Evolutionary conservation across 306 rosid genomes (phyloP).

Genomic region (Sicyos edulis): DNA sequence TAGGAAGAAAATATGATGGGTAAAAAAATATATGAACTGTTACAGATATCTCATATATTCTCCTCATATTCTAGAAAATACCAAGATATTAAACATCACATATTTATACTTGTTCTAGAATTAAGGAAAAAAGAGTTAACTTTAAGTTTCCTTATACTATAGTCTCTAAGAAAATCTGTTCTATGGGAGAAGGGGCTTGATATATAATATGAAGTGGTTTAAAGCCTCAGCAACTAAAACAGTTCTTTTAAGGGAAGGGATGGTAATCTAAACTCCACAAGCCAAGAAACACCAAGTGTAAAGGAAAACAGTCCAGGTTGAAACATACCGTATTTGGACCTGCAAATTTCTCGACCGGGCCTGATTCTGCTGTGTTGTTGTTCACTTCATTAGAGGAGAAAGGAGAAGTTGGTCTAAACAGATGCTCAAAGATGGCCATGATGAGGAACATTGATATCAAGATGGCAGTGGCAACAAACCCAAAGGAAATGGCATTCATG

Average conservation of each 20-base stretch:
- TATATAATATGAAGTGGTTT: conserved; percentile 1
- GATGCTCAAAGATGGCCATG: conserved; percentile 91
- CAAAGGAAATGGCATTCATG: conserved; percentile 82
- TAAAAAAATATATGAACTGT: too few relatives aligned
- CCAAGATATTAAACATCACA: neutral
- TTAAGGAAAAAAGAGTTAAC: too few relatives aligned
- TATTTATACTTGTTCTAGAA: neutral
- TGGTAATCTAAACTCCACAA: neutral
- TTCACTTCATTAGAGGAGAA: conserved; percentile 41
- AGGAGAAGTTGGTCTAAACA: conserved; percentile 66
- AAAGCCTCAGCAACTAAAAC: conserved; percentile 1
- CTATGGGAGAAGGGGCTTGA: neutral
- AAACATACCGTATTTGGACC: conserved; percentile 49
- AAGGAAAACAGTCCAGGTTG: neutral
- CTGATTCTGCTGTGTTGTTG: conserved; percentile 36
- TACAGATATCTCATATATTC: too few relatives aligned
- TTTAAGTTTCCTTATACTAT: neutral
- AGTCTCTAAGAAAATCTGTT: too few relatives aligned
- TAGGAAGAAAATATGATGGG: too few relatives aligned
- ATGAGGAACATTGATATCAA: conserved; percentile 86
- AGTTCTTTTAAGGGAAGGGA: neutral
- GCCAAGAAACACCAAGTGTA: neutral
- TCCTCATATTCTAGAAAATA: neutral
- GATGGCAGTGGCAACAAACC: conserved; percentile 94
- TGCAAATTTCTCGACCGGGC: conserved; percentile 40